Evolutionary conservation across 2,329 filamentous ascomycete genomes (phyloP).

Genomic region (Fusarium sp.): DNA sequence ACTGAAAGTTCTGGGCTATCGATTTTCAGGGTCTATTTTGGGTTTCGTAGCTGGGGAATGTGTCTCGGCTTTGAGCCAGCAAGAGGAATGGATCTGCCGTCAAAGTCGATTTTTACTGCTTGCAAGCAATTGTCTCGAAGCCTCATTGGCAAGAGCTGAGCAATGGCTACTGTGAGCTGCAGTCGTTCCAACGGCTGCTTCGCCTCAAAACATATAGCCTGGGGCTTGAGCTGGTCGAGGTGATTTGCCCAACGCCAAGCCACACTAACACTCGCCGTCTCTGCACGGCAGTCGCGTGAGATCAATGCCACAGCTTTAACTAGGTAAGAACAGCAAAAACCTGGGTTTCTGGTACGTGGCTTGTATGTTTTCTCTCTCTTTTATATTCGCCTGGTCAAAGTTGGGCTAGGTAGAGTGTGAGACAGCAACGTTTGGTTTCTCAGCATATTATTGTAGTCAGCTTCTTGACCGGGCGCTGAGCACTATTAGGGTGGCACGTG

Average conservation of each 20-base stretch:
- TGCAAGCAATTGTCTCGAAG: background rate
- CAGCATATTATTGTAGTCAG: background rate
- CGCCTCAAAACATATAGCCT: background rate
- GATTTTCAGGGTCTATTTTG: constrained; percentile 6
- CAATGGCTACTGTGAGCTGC: background rate
- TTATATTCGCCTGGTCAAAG: background rate
- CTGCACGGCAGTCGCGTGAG: background rate
- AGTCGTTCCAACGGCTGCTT: background rate
- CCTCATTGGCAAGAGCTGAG: background rate
- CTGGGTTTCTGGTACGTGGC: background rate
- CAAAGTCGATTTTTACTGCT: background rate
- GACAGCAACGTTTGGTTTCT: background rate
- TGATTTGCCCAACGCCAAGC: background rate
- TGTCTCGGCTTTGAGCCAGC: background rate
- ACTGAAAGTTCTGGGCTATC: constrained; percentile 6
- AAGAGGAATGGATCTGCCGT: background rate
- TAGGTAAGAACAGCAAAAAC: background rate
- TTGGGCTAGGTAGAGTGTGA: background rate
- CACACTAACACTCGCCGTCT: background rate
- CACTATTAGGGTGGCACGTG: background rate
- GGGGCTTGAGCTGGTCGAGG: background rate
- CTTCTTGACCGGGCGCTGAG: background rate
- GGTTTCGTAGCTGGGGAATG: background rate
- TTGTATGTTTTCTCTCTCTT: background rate
- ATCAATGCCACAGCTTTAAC: constrained; percentile 1